Conservation (phyloP, 257 asterid species). For the Solanum lycopersicoides region DNA sequence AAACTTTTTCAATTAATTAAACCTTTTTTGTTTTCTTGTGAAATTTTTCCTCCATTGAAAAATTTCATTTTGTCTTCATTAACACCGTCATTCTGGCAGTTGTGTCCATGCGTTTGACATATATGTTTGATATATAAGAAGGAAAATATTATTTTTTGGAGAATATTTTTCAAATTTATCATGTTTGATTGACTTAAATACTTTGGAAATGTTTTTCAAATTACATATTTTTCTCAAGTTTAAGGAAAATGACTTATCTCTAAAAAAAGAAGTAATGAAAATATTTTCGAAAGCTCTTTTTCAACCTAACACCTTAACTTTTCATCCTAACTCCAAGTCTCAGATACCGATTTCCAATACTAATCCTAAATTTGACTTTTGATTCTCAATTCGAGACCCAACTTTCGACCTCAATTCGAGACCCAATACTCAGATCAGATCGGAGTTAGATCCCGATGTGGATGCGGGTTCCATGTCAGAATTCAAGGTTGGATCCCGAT, state of each 20-base stretch:
- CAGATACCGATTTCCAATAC: neutral
- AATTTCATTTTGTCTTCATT: neutral
- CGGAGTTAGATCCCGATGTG: neutral
- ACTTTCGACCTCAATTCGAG: neutral
- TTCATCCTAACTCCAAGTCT: neutral
- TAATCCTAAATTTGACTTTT: neutral
- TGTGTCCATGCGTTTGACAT: neutral
- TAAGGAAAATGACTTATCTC: no score
- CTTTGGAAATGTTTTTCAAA: no score
- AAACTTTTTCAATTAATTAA: neutral
- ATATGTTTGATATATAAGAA: no score
- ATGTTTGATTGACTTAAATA: neutral
- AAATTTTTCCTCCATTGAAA: neutral
- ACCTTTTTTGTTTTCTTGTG: neutral
- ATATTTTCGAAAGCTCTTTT: neutral
- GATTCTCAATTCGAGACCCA: neutral
- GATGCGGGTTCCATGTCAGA: neutral
- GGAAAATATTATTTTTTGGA: no score
- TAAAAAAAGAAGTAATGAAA: no score
- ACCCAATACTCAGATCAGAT: neutral
- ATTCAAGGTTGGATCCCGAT: neutral
- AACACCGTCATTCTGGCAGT: neutral
- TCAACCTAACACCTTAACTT: neutral
- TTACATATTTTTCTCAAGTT: no score
- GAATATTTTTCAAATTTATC: neutral